Evolutionary conservation across 2,329 filamentous ascomycete genomes (phyloP), one percentile per base, ranked within the genome.

Genomic region (Exophiala bonariae): DNA sequence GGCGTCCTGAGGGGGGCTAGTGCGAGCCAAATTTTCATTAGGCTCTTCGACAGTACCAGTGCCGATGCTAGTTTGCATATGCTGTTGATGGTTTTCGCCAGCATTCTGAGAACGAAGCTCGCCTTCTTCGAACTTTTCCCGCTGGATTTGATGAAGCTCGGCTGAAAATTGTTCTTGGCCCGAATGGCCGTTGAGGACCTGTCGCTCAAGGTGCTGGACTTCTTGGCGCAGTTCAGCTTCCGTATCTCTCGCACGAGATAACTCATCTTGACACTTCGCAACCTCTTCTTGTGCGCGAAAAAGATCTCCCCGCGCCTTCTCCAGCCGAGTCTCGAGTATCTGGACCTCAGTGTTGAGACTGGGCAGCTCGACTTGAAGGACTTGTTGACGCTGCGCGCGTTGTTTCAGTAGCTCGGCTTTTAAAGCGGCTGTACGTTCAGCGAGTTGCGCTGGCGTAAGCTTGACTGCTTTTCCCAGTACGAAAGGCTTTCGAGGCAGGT

Each of bases 291-390:
- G 61, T 37, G 63, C 60, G 13, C 60, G 57, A 6, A 53, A 59
- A n/a, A 71, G 57, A 42, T 54, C 62, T 9, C 56, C 54, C 49
- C 68, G 61, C 63, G 66, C 60, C 13, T 62, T 56, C 4, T 58
- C 59, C 22, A 71, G 57, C 32, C 53, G 63, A 4, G 59, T 56
- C 51, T 69, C 63, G n/a, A 63, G 64, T 41, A 62, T 67, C 10
- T 55, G 44, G 28, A 78, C 64, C 48, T 74, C 73, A 19, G 68
- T 69, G 39, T 78, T 71, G 19, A 75, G 57, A 11, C 65, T 63
- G 32, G 74, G 70, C 37, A 77, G 61, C 9, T 68, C 71, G 17
- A 70, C 69, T 55, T 77, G 67, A n/a, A 78, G 72, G 32, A 77
- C 72, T 47, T 69, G 67, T 53, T 73, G 72, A 19, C 73, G 67